Base-by-base conservation (phyloP, 2,329 filamentous ascomycete genomes). In the Sarocladium oryzae region DNA sequence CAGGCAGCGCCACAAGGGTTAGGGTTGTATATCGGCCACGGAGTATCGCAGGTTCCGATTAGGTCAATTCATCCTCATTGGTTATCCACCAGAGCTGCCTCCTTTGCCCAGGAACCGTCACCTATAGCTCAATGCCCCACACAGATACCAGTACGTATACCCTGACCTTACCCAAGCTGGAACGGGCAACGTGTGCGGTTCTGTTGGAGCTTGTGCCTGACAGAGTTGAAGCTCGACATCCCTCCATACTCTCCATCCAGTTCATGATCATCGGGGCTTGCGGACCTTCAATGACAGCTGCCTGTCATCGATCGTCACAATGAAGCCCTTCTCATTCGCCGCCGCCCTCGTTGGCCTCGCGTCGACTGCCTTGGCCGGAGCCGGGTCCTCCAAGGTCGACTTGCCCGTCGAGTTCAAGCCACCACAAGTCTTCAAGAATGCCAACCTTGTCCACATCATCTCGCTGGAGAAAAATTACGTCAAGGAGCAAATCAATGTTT, bases 391-490 rank as follows among this genome's bases (percentile, higher is more conserved):
- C 56, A 81, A 81, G 66, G 67, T 78, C 61, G 76, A 75, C 51
- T 73, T 82, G 55, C 81, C 83, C 38, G 69, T 79, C 59, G 76
- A 77, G 55, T 96, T 96, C 75, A 86, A 81, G 69, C 90, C 92
- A 51, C 86, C 91, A 13, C 88, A 89, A 66, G 88, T 91, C 58
- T 99, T 96, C 75, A 89, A 91, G 73, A 96, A 99, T 70, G 79
- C 79, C 69, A 97, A 99, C 67, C 71, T 97, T 26, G 86, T 97
- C 49, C 88, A 93, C 62, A 85, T 87, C 57, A 85, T 95, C 64
- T 96, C 95, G 58, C 72, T 96, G 53, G 92, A 97, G 71, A 97
- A 96, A 77, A 88, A 84, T 59, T 97, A 93, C 63, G 84, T 85
- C 51, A 85, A 90, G 65, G 92, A 97, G 70, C 86, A 85, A 13